Base-by-base conservation (phyloP, 2,329 filamentous ascomycete genomes). In the Leptographium flavum region DNA sequence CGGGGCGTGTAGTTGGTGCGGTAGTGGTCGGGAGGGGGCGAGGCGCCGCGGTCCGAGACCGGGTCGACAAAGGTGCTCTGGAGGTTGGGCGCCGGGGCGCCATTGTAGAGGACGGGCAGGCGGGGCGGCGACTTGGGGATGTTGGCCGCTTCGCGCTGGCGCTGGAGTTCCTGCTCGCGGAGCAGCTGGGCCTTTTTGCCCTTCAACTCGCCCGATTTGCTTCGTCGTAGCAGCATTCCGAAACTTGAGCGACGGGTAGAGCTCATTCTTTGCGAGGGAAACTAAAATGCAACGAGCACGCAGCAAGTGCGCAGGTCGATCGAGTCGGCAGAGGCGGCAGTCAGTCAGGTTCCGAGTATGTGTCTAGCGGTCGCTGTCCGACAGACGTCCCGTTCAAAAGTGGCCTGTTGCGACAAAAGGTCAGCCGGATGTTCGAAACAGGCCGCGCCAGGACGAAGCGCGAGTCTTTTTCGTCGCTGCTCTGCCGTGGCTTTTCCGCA, bases 131-230 rank as follows among this genome's bases (percentile, higher is more conserved):
- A 61, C 51, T 67, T 69, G 54, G 64, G 60, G 49, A 69, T 59
- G 49, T 37, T 37, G 8, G 65, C 58, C 39, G 63, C 63, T 54
- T 70, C 65, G 52, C 67, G 68, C 58, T 71, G 68, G 51, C 69
- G 67, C 56, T 71, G 67, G 46, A 69, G 60, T 56, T 73, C 69
- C 52, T 67, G 66, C 53, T 71, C 68, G 53, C 63, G 65, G 53
- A 63, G 54, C 52, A 73, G 67, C 62, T 76, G 70, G 57, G 66
- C 68, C 66, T 78, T 81, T 62, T 71, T 77, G 60, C 74, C 75
- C 54, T 70, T 71, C 47, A 83, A 60, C 52, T 84, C 79, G 49
- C 73, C 73, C 47, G 79, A 83, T 59, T 83, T 83, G 58, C 73
- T 74, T 54, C 80, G 75, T 62, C 78, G 73, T 50, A 83, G 70